Evolutionary conservation across 2,329 filamentous ascomycete species (phyloP), one percentile per base, ranked within the genome.

Genomic region (Cadophora malorum): DNA sequence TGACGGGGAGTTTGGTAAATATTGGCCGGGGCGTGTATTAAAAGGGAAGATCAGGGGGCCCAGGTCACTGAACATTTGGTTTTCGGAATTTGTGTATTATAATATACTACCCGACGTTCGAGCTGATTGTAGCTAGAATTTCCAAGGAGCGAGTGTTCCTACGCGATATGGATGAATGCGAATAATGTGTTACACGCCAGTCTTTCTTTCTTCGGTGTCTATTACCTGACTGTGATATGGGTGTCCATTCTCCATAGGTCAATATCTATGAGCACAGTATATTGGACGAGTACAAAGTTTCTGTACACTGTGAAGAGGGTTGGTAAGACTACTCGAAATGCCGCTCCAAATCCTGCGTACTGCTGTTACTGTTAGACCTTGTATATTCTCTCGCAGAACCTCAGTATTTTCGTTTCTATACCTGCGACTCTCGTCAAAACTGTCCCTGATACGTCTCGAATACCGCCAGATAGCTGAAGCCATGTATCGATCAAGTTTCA

Each of bases 1-100:
- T 73, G 55, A 65, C 45, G 63, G 23, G 62, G 52, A 41, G 1
- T 61, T 58, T 35, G 41, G 10, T 59, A 14, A 52, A 19, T 58
- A 21, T 50, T 28, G 55, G 31, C 31, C 19, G 25, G 28, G 31
- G 19, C 28, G 52, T 55, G 50, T 14, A 56, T 61, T n/a, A 41
- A 60, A 33, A 50, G 2, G 47, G 25, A 33, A 16, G 45, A 38
- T 25, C 41, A 25, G 35, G 41, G 50, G 45, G 47, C 14, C 38
- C 19, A 52, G 38, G 47, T 58, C 14, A 55, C 41, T 55, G 33
- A 58, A 55, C 5, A 45, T 28, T 31, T 47, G 56, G 23, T 49
- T 28, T n/a, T 35, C 21, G 23, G 53, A 35, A 50, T 28, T 59
- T 52, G 28, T 25, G 38, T 47, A 35, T 45, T 12, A 59, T 45